Conservation (phyloP, 202 grass and related monocot genomes). For the Musa balbisiana region DNA sequence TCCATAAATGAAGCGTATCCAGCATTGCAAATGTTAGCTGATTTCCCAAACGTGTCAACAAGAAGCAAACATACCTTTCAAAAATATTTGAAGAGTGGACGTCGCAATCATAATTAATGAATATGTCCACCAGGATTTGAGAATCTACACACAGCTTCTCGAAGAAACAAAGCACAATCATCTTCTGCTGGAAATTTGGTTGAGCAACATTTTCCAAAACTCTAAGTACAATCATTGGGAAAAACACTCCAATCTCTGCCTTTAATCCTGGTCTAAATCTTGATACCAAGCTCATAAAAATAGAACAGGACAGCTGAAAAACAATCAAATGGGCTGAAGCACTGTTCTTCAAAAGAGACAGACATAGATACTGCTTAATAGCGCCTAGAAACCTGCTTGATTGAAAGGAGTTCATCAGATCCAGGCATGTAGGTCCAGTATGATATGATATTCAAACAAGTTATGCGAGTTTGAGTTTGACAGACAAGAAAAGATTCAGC, state of each 20-base stretch:
- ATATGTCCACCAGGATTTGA: constrained; percentile 97
- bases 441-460: not conserved
- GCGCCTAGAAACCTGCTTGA: constrained; percentile 92
- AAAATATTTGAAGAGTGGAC: constrained; percentile 99
- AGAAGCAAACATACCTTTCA: constrained; percentile 52
- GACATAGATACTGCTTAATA: constrained; percentile 96
- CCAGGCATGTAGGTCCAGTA: constrained; percentile 10
- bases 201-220: constrained; percentile 97
- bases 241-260: constrained; percentile 98
- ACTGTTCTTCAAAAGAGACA: constrained; percentile 95
- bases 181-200: constrained; percentile 99
- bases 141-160: constrained; percentile 91
- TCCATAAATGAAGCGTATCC: not conserved
- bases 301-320: constrained; percentile 98
- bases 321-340: constrained; percentile 97
- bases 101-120: constrained; percentile 98
- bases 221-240: constrained; percentile 97
- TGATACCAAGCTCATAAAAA: constrained; percentile 96
- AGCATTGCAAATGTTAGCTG: not conserved
- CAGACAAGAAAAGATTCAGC: not conserved
- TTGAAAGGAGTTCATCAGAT: constrained; percentile 33
- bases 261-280: constrained; percentile 99
- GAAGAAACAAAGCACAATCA: constrained; percentile 92
- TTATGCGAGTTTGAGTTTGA: not conserved
- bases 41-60: not conserved